phyloP scores from a whole-genome alignment of 148 eudicot species.

The Vaccinium vitisidaea region DNA sequence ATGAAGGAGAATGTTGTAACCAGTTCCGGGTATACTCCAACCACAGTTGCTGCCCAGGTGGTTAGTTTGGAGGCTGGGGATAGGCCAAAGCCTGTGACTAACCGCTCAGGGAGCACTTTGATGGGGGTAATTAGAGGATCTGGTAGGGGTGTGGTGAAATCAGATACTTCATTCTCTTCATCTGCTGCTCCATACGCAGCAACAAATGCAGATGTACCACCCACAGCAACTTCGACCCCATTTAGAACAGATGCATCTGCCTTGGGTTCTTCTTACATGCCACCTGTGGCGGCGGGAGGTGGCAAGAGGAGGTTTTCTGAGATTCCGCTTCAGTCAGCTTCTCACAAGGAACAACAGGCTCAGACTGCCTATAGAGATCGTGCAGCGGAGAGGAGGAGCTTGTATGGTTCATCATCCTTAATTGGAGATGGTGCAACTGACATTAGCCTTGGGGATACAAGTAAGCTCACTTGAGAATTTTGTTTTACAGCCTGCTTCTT shows the following conservation, averaged over 20 bases:
- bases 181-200: constrained; percentile 24
- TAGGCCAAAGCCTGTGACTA: constrained; percentile 53
- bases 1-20: constrained; percentile 43
- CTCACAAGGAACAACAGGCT: constrained; percentile 55
- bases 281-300: constrained; percentile 58
- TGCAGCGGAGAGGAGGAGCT: constrained; percentile 95
- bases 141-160: constrained; percentile 63
- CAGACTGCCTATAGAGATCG: constrained; percentile 84
- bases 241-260: constrained; percentile 91
- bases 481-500: not conserved
- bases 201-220: constrained; percentile 36
- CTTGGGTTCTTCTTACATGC: constrained; percentile 54
- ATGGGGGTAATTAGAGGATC: constrained; percentile 94
- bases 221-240: constrained; percentile 39
- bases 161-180: constrained; percentile 42
- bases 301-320: constrained; percentile 96
- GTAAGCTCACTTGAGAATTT: constrained; percentile 48
- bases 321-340: constrained; percentile 55
- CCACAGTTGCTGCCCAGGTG: constrained; percentile 31
- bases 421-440: constrained; percentile 58
- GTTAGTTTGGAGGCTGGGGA: constrained; percentile 45
- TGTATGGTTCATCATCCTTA: constrained; percentile 78
- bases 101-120: constrained; percentile 60
- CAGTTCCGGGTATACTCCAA: constrained; percentile 31
- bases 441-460: constrained; percentile 55